A percentile compares a stretch with the other conserved stretches of the same genome.
These are phyloP conservation scores for Secale cereale DNA, from an alignment of 176 grass and related monocot genomes.

Conservation along the genomic window DNA sequence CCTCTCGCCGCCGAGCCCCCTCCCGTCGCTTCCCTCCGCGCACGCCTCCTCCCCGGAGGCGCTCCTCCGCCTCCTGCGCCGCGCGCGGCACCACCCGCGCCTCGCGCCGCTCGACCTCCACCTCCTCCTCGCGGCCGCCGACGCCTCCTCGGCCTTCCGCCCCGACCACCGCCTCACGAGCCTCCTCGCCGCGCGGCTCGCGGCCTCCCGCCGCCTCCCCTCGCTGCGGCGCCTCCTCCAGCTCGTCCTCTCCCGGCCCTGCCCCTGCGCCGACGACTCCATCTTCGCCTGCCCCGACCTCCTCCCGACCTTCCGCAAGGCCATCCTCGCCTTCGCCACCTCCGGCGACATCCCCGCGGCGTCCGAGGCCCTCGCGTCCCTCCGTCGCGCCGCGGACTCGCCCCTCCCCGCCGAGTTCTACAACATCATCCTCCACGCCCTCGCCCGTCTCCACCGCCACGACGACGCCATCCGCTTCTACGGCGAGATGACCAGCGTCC, in stretches of 20 bases:
- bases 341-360: conserved; percentile 55
- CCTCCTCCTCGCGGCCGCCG: conserved; percentile 48
- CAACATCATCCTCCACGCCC: conserved; percentile 60
- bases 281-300: conserved; percentile 75
- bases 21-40: conserved; percentile 33
- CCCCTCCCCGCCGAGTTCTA: conserved; percentile 55
- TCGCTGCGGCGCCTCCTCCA: conserved; percentile 50
- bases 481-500: conserved; percentile 45
- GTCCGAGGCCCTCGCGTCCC: conserved; percentile 28
- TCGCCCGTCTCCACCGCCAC: conserved; percentile 40
- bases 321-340: conserved; percentile 58
- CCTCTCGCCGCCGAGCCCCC: conserved; percentile 49
- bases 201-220: conserved; percentile 48
- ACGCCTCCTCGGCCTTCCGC: conserved; percentile 52
- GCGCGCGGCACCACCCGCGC: conserved; percentile 51
- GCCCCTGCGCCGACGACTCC: conserved; percentile 67
- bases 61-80: conserved; percentile 42
- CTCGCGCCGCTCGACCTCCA: conserved; percentile 70
- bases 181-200: conserved; percentile 40
- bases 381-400: conserved; percentile 53
- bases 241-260: conserved; percentile 48
- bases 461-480: conserved; percentile 47
- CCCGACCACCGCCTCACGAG: conserved; percentile 62
- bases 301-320: conserved; percentile 54
- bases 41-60: conserved; percentile 37